These are phyloP conservation scores for Zymoseptoria ardabiliae DNA, from an alignment of 2,329 filamentous ascomycete species.

Conservation along the genomic window DNA sequence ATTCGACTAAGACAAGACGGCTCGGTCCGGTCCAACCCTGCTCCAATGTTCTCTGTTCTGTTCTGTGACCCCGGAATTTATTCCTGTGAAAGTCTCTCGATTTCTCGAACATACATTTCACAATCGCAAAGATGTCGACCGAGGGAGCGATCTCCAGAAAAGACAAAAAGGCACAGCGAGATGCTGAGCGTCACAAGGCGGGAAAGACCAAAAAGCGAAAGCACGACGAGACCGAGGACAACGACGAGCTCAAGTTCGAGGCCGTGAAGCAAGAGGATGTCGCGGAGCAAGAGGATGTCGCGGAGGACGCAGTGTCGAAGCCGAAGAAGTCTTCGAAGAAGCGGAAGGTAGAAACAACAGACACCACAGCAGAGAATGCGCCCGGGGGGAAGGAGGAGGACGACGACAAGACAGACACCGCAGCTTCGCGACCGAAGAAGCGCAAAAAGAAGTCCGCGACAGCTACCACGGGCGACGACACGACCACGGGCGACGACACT, in stretches of 20 bases:
- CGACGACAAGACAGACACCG: not conserved
- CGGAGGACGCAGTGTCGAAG: slow-evolving; percentile 14
- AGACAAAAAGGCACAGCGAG: slow-evolving; percentile 30
- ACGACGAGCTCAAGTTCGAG: slow-evolving; percentile 5
- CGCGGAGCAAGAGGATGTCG: slow-evolving; percentile 9
- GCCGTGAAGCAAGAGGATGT: slow-evolving; percentile 4
- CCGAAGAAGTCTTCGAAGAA: slow-evolving; percentile 12
- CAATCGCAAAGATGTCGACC: not conserved
- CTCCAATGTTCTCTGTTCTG: not conserved
- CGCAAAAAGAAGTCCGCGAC: slow-evolving; percentile 15
- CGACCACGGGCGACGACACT: slow-evolving; percentile 7
- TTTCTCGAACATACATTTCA: not conserved
- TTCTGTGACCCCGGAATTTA: not conserved
- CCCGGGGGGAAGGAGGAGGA: slow-evolving; percentile 15
- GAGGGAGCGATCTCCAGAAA: slow-evolving; percentile 21
- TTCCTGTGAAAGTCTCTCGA: not conserved
- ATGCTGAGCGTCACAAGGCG: slow-evolving; percentile 29
- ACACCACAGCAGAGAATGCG: slow-evolving; percentile 7
- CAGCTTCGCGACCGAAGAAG: slow-evolving; percentile 7
- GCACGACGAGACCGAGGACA: slow-evolving; percentile 17
- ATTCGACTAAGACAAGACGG: not conserved
- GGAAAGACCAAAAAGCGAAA: slow-evolving; percentile 32
- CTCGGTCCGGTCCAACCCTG: not conserved
- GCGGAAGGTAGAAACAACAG: slow-evolving; percentile 6
- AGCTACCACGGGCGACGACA: not conserved